Evolutionary conservation across 2,329 filamentous ascomycete species (phyloP).

Genomic region (Mycosphaerelloides madeirae): DNA sequence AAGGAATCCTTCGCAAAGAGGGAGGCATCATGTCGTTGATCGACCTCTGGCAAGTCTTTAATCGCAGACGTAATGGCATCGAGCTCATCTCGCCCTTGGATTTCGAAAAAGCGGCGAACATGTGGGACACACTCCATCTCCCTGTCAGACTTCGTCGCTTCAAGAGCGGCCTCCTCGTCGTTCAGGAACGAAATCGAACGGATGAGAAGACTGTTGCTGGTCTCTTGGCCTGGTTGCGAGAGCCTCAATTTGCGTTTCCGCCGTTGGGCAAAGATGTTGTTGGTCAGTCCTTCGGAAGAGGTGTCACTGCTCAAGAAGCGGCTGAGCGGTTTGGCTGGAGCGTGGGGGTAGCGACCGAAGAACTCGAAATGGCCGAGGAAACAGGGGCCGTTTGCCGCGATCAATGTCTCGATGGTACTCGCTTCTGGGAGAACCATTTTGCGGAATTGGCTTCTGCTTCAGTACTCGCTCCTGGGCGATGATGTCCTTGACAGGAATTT

Average conservation of each 20-base stretch:
- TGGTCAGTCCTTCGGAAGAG: constrained; percentile 71
- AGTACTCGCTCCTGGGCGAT: background rate
- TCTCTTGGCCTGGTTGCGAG: constrained; percentile 70
- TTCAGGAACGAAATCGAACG: constrained; percentile 80
- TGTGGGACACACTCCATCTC: constrained; percentile 84
- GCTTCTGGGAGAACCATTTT: constrained; percentile 79
- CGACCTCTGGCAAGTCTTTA: constrained; percentile 92
- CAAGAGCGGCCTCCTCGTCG: constrained; percentile 89
- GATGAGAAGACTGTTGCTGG: constrained; percentile 83
- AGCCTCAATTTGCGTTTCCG: constrained; percentile 33
- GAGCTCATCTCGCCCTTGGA: constrained; percentile 89
- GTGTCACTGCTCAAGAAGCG: constrained; percentile 82
- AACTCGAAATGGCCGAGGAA: constrained; percentile 96
- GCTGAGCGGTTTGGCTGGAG: constrained; percentile 95
- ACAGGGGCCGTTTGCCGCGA: constrained; percentile 82
- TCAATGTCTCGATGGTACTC: constrained; percentile 82
- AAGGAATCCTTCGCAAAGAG: constrained; percentile 70
- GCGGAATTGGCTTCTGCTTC: constrained; percentile 1
- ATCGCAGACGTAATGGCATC: constrained; percentile 84
- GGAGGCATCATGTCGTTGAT: constrained; percentile 87
- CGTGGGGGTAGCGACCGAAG: constrained; percentile 89
- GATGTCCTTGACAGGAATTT: background rate
- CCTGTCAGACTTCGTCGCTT: constrained; percentile 84
- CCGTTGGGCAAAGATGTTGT: constrained; percentile 64
- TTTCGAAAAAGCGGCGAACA: constrained; percentile 79